Evolutionary conservation across 306 rosid species (phyloP).

Genomic region (Betula pendula): DNA sequence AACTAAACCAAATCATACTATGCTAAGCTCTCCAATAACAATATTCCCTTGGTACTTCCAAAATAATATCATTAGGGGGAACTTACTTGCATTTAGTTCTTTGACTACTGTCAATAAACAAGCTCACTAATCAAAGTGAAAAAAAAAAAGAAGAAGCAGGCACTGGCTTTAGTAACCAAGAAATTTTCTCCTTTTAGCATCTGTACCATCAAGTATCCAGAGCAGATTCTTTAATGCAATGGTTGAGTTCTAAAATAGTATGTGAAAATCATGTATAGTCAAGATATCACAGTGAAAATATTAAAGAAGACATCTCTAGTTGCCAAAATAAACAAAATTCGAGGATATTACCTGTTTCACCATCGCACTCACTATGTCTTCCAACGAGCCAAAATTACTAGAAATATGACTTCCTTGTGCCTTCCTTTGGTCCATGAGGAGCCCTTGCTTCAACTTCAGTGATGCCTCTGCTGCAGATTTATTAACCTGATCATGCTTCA

Average conservation of each 20-base stretch:
- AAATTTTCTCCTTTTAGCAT: background rate
- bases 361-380: slow-evolving; percentile 71
- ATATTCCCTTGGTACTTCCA: background rate
- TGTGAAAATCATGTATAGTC: background rate
- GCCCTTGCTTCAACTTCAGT: slow-evolving; percentile 43
- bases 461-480: slow-evolving; percentile 39
- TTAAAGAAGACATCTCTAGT: slow-evolving; percentile 11
- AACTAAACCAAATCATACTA: background rate
- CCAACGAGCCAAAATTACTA: slow-evolving; percentile 70
- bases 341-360: slow-evolving; percentile 64
- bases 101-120: background rate
- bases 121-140: background rate
- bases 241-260: background rate
- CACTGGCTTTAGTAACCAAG: background rate
- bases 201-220: background rate
- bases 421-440: slow-evolving; percentile 51
- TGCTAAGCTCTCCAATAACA: background rate
- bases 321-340: slow-evolving; percentile 8
- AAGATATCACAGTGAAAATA: slow-evolving; percentile 11
- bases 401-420: slow-evolving; percentile 46
- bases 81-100: background rate
- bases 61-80: background rate
- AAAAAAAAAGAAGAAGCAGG: background rate
- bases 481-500: slow-evolving; percentile 46
- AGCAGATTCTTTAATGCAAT: background rate